Percentiles rank a stretch among this genome's conserved stretches.
Conservation (phyloP, 2,329 filamentous ascomycete species). For the Pseudogymnoascus sp. region DNA sequence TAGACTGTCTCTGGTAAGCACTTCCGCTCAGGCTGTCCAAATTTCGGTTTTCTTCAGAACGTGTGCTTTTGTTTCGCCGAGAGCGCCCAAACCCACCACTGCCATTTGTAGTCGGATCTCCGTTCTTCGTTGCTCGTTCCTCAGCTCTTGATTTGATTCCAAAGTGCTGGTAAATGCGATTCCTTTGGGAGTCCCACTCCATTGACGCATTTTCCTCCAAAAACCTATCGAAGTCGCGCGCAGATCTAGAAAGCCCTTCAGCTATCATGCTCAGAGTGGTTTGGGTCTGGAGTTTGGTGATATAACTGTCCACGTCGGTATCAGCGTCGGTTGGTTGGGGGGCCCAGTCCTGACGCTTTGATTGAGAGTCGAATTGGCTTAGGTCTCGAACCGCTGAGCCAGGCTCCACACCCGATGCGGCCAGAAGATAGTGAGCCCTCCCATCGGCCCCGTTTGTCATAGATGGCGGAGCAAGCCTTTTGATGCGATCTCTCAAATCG, state of each 20-base stretch:
- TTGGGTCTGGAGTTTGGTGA: slow-evolving; percentile 80
- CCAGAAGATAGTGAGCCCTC: slow-evolving; percentile 82
- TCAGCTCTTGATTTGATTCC: slow-evolving; percentile 64
- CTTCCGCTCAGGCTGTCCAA: slow-evolving; percentile 49
- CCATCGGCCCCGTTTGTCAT: slow-evolving; percentile 47
- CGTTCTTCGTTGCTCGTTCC: slow-evolving; percentile 10
- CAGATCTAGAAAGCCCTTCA: slow-evolving; percentile 82
- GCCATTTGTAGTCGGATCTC: slow-evolving; percentile 29
- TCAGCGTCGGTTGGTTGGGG: slow-evolving; percentile 38
- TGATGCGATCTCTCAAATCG: slow-evolving; percentile 81
- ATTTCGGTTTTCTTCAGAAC: slow-evolving; percentile 45
- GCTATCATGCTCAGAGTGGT: slow-evolving; percentile 87
- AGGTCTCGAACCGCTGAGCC: slow-evolving; percentile 80
- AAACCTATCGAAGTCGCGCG: slow-evolving; percentile 87
- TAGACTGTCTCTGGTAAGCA: slow-evolving; percentile 60
- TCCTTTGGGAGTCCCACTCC: slow-evolving; percentile 92
- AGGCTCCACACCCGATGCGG: slow-evolving; percentile 87
- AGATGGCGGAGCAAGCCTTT: slow-evolving; percentile 60
- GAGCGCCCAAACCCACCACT: slow-evolving; percentile 46
- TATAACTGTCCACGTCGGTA: slow-evolving; percentile 69
- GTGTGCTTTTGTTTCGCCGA: slow-evolving; percentile 27
- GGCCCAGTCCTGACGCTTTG: slow-evolving; percentile 38
- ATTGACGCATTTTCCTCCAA: slow-evolving; percentile 90
- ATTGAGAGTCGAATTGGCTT: slow-evolving; percentile 62
- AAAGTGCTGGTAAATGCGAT: slow-evolving; percentile 93